phyloP scores from a whole-genome alignment of 2,329 filamentous ascomycete genomes.

The Aspergillus hiratsukae region DNA sequence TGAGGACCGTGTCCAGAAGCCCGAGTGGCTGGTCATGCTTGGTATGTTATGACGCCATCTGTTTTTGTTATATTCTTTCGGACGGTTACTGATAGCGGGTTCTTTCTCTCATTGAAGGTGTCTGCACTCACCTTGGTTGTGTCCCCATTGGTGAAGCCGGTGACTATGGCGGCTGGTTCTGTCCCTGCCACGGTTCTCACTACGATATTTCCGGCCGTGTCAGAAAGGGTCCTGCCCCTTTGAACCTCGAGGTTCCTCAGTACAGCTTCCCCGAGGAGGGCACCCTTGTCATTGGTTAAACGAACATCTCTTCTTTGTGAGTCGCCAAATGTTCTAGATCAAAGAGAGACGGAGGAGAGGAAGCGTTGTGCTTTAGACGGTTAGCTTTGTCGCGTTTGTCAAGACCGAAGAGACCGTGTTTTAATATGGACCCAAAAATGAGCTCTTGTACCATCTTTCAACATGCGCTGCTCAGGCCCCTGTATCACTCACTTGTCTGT shows the following conservation, averaged over 20 bases:
- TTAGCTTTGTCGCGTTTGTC: conserved; percentile 29
- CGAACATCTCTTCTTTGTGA: conserved; percentile 5
- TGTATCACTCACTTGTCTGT: conserved; percentile 13
- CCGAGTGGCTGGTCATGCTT: conserved; percentile 98
- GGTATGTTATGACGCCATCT: conserved; percentile 51
- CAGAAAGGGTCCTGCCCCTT: conserved; percentile 92
- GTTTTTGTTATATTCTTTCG: background rate
- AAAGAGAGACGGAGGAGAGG: conserved; percentile 1
- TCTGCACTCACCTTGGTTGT: conserved; percentile 99
- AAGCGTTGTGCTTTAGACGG: conserved; percentile 29
- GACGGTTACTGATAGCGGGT: conserved; percentile 1
- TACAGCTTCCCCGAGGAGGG: conserved; percentile 92
- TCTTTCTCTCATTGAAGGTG: conserved; percentile 53
- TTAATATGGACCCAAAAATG: conserved; percentile 37
- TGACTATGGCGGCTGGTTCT: conserved; percentile 99
- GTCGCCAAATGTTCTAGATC: conserved; percentile 2
- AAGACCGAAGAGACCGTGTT: conserved; percentile 36
- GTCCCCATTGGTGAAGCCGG: conserved; percentile 98
- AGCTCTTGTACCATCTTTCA: conserved; percentile 21
- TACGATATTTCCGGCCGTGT: conserved; percentile 99
- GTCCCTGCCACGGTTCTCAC: conserved; percentile 99
- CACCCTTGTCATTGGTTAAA: conserved; percentile 89
- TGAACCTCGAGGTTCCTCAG: conserved; percentile 91
- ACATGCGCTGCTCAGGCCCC: conserved; percentile 12
- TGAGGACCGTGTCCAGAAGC: conserved; percentile 91